Evolutionary conservation across 148 eudicot genomes (phyloP), one percentile per base, ranked within the genome.

Genomic region (Bassia scoparia): DNA sequence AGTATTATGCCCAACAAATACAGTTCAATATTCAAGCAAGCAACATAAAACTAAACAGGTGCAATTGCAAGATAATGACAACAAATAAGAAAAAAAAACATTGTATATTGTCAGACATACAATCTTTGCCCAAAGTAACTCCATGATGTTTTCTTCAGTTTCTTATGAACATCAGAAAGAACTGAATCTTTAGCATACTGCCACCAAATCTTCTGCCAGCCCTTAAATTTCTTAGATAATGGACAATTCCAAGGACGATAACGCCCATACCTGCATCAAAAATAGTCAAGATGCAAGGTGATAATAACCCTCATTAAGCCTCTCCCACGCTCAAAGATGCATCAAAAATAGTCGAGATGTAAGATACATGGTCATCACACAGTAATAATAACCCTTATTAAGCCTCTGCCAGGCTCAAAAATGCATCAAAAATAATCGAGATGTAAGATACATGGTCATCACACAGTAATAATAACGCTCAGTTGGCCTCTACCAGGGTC

Each of bases 171-270:
- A 81, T 91, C 97, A 73, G 86, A 83, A 50, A 94, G 75, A 71
- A 94, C 84, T 58, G 97, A 89, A 58, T 87, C 85, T 68, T 88
- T 96, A 81, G 97, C 98, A 84, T 91, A 94, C 43, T 84, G 91
- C 98, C 98, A 94, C 98, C 98, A 91, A 11, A 68, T 76, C 74
- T 70, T 87, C 80, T 88, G 97, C 98, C 98, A 94, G 46, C 98
- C 98, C 68, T 77, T 69, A 30, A 27, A 81, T 82, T 84, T 88
- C 76, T 77, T 80, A 64, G 79, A 81, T 79, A 91, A 81, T 77
- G 91, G 88, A 74, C 81, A 73, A 74, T 81, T 77, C 89, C 87
- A 87, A 23, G 98, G 98, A 53, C 97, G 96, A 82, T 83, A 91
- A 20, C 91, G 89, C 7, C 97, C 97, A 80, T 94, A 91, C 74